Base-by-base conservation (phyloP, 306 rosid genomes). In the Rubus parviflorus region DNA sequence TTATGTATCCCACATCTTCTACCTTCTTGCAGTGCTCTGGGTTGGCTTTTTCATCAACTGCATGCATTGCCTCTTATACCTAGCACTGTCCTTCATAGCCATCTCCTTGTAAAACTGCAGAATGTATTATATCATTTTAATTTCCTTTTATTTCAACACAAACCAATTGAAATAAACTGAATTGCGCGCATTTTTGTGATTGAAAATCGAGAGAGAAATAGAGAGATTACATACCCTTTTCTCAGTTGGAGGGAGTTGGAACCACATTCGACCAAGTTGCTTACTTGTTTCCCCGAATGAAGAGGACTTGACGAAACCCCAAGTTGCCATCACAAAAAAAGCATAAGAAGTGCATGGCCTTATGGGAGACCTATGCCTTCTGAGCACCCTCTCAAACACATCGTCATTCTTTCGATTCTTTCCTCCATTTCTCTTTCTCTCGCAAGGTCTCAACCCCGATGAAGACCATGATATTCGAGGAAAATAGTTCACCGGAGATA, bases 11-110 rank as follows among this genome's bases (percentile, higher is more conserved):
- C 45, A 16, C 54, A 30, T 56, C 60, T 58, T 30, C 72, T 19
- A 40, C 73, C 42, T 15, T 52, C 58, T 11, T 19, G 56, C 56
- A 65, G 22, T 38, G 1, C 38, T 47, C 35, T 19, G 45, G 3
- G 14, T 8, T 20, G 79, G 45, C 51, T 75, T 81, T 68, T 52
- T 54, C 20, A 20, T 70, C 20, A 76, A 81, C 77, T 43, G 47
- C 49, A 37, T 60, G 53, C 81, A 53, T 53, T 81, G 78, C 81
- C 17, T 53, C 81, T 64, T 71, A 51, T 72, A 81, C 75, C 84
- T 81, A 38, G 77, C 78, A 30, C 46, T 76, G 74, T 81, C 84
- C 84, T 81, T 81, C 74, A 51, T 40, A 64, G 81, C 77, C 80
- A 81, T 60, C 72, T 81, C 77, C 61, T 76, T 47, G 49, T 71